phyloP scores from a whole-genome alignment of 2,329 filamentous ascomycete genomes.

The Ascosphaera acerosa region DNA sequence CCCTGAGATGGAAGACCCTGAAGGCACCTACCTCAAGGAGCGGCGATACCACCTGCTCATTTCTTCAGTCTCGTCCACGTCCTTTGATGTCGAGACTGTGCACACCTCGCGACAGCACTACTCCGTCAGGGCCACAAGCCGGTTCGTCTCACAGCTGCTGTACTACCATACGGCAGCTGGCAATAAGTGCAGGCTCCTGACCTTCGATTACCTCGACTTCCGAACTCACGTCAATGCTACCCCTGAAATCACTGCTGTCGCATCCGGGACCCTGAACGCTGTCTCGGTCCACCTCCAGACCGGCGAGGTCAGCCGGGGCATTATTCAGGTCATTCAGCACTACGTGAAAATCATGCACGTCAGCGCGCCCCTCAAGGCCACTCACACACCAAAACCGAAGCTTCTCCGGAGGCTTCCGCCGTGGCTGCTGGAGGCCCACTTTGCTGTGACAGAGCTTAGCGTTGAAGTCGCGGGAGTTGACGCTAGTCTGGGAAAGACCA shows the following conservation, averaged over 20 bases:
- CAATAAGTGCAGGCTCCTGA: conserved; percentile 60
- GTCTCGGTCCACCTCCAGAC: conserved; percentile 76
- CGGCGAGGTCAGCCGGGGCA: conserved; percentile 73
- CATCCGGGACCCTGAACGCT: conserved; percentile 56
- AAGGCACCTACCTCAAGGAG: conserved; percentile 27
- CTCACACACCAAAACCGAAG: conserved; percentile 30
- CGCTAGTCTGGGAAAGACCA: conserved; percentile 52
- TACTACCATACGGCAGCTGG: conserved; percentile 84
- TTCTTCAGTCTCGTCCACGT: conserved; percentile 80
- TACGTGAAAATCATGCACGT: conserved; percentile 45
- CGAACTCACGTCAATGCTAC: conserved; percentile 65
- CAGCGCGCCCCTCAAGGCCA: conserved; percentile 28
- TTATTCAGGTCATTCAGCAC: conserved; percentile 75
- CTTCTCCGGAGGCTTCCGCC: conserved; percentile 53
- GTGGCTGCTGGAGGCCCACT: conserved; percentile 62
- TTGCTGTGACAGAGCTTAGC: conserved; percentile 74
- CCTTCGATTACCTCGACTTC: conserved; percentile 69
- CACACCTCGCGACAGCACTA: conserved; percentile 77
- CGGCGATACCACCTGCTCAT: conserved; percentile 91
- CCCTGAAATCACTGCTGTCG: conserved; percentile 61
- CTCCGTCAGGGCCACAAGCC: conserved; percentile 54
- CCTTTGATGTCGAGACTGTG: conserved; percentile 83
- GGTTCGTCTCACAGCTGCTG: conserved; percentile 63
- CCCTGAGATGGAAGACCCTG: conserved; percentile 40
- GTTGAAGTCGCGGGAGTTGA: conserved; percentile 80